A percentile compares a stretch with the other conserved stretches of the same genome.
These are phyloP conservation scores for Fusarium torulosum DNA, from an alignment of 2,329 filamentous ascomycete species.

Conservation along the genomic window DNA sequence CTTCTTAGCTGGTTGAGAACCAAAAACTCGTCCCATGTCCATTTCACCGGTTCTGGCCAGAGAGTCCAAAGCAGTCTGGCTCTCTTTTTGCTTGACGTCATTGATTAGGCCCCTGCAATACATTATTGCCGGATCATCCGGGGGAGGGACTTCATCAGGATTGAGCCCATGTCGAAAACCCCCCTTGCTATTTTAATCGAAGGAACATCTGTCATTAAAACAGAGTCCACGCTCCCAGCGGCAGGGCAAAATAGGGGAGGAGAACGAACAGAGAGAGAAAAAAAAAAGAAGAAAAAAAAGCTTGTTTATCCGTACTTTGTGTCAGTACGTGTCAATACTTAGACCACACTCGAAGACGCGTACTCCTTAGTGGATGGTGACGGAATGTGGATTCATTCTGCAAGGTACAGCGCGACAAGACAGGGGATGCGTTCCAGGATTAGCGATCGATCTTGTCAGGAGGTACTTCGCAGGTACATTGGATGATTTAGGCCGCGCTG, in stretches of 20 bases:
- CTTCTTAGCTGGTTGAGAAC: slow-evolving; percentile 18
- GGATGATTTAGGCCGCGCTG: not conserved
- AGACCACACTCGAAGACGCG: slow-evolving; percentile 23
- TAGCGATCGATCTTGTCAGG: slow-evolving; percentile 39
- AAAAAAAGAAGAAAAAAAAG: slow-evolving; percentile 27
- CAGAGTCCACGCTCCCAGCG: not conserved
- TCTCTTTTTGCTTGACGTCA: slow-evolving; percentile 39
- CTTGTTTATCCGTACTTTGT: slow-evolving; percentile 14
- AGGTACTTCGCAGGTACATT: slow-evolving; percentile 26
- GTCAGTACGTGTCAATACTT: slow-evolving; percentile 14
- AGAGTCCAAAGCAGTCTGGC: slow-evolving; percentile 15
- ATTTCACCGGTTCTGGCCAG: slow-evolving; percentile 29
- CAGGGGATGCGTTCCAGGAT: slow-evolving; percentile 32
- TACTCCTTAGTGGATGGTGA: slow-evolving; percentile 25
- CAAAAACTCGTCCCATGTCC: slow-evolving; percentile 40
- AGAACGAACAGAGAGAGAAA: slow-evolving; percentile 13
- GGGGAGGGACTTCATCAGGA: slow-evolving; percentile 5
- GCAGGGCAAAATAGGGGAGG: not conserved
- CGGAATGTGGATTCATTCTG: slow-evolving; percentile 40
- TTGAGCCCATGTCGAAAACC: slow-evolving; percentile 1
- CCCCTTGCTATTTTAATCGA: not conserved
- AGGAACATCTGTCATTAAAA: not conserved
- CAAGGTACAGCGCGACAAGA: slow-evolving; percentile 36
- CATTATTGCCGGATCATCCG: slow-evolving; percentile 37
- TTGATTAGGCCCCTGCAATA: slow-evolving; percentile 25